Evolutionary conservation across 352 stramenopile species (phyloP), one percentile per base, ranked within the genome.

Genomic region (Phytophthora pistaciae): DNA sequence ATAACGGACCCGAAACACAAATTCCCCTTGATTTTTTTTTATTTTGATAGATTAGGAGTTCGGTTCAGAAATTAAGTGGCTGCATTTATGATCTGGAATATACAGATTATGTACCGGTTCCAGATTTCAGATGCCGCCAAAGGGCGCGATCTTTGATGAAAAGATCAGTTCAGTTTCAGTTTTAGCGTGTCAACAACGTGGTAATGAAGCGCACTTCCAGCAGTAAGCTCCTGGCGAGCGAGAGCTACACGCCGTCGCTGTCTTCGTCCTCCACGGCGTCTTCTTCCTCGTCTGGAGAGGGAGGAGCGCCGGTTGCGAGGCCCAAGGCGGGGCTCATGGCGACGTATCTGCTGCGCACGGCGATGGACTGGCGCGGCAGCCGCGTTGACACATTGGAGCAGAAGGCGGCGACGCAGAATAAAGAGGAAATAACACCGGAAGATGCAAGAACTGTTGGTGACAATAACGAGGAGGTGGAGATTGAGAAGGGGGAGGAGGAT

Each of bases 261-360:
- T 66, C 60, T 40, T 56, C 56, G 8, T 46, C 27, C 38, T 55
- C 60, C 49, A 40, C 48, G 29, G 33, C 66, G 16, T 63, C 66
- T 33, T 63, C 50, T 49, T 31, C 38, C 20, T 61, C 25, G 25
- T 29, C 58, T 53, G 29, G 50, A 27, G 48, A 50, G 42, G 7
- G 42, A 2, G 23, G 38, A 7, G 11, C 53, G 14, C 29, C 29
- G 20, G 54, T 16, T 18, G 33, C 25, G 9, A 71, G 62, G 25
- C 27, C 68, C 20, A 68, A 74, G 29, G 60, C 76, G 8, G 52
- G 50, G 21, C 38, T 78, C 1, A 74, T 87, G 60, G 74, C 82
- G 54, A 72, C 79, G 61, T 89, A 83, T 33, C 56, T 91, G 16
- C 72, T 71, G 23, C 64, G 77, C 21, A 75, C 77, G 3, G 79